phyloP scores from a whole-genome alignment of 169 alveolate species.

The Condylostoma magnum region DNA sequence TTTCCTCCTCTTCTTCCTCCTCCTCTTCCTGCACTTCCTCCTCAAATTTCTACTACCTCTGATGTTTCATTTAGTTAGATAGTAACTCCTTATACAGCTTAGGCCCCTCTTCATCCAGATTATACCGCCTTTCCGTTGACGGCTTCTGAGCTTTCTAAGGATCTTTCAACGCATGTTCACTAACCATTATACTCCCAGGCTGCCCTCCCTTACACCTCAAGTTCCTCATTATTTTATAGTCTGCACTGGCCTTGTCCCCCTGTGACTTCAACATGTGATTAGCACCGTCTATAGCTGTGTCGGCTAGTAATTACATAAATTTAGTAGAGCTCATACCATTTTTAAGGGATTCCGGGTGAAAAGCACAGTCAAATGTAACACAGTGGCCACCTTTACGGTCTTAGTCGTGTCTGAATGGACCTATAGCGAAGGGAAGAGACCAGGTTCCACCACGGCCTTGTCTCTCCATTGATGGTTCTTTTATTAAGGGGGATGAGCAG shows the following conservation, averaged over 20 bases:
- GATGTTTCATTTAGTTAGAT: slow-evolving; percentile 14
- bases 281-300: slow-evolving; percentile 63
- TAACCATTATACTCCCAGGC: slow-evolving; percentile 47
- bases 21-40: slow-evolving; percentile 42
- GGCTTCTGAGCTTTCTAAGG: neutral
- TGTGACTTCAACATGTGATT: slow-evolving; percentile 40
- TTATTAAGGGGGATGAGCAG: slow-evolving; percentile 43
- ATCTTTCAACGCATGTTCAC: slow-evolving; percentile 15
- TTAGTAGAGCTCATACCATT: neutral
- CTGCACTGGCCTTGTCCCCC: slow-evolving; percentile 43
- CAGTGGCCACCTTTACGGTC: slow-evolving; percentile 44
- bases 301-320: slow-evolving; percentile 46
- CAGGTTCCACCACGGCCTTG: slow-evolving; percentile 43
- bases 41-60: slow-evolving; percentile 18
- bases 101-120: slow-evolving; percentile 43
- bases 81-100: slow-evolving; percentile 47
- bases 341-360: slow-evolving; percentile 36
- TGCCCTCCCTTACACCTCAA: slow-evolving; percentile 61
- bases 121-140: slow-evolving; percentile 15
- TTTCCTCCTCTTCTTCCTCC: slow-evolving; percentile 33
- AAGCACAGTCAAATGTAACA: slow-evolving; percentile 56
- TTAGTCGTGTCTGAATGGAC: slow-evolving; percentile 55
- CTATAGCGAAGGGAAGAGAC: slow-evolving; percentile 55
- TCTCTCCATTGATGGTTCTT: slow-evolving; percentile 32
- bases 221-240: slow-evolving; percentile 54